Conservation (phyloP, 306 rosid species). For the Myrica gale region DNA sequence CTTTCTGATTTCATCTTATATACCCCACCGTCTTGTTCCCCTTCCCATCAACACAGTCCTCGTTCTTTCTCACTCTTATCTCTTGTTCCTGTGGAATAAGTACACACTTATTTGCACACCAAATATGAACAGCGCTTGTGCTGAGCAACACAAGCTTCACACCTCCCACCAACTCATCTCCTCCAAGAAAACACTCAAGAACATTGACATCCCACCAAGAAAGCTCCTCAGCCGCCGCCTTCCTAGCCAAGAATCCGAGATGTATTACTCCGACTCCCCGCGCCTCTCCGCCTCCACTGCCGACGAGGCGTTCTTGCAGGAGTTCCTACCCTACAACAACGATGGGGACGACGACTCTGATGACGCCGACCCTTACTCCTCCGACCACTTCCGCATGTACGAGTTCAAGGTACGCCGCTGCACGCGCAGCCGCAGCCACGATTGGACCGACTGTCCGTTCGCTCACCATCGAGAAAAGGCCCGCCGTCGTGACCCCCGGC, state of each 20-base stretch:
- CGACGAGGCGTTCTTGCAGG: conserved; percentile 54
- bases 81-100: background rate
- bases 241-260: conserved; percentile 28
- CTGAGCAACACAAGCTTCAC: conserved; percentile 53
- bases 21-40: conserved; percentile 35
- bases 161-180: conserved; percentile 42
- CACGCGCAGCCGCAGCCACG: conserved; percentile 88
- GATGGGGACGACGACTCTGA: conserved; percentile 27
- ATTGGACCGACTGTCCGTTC: conserved; percentile 96
- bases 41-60: conserved; percentile 18
- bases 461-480: conserved; percentile 92
- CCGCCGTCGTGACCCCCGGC: conserved; percentile 74
- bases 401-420: conserved; percentile 90
- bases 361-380: conserved; percentile 56
- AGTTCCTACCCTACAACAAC: conserved; percentile 56
- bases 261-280: conserved; percentile 36
- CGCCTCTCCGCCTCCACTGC: conserved; percentile 33
- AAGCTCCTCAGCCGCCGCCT: conserved; percentile 54
- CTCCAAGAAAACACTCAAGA: conserved; percentile 38
- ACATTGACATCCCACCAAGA: conserved; percentile 63
- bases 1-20: background rate
- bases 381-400: conserved; percentile 81
- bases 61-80: background rate
- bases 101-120: background rate
- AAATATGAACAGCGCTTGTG: conserved; percentile 44